phyloP scores from a whole-genome alignment of 1,284 basidiomycete species.

The Cryptococcus amylolentus region DNA sequence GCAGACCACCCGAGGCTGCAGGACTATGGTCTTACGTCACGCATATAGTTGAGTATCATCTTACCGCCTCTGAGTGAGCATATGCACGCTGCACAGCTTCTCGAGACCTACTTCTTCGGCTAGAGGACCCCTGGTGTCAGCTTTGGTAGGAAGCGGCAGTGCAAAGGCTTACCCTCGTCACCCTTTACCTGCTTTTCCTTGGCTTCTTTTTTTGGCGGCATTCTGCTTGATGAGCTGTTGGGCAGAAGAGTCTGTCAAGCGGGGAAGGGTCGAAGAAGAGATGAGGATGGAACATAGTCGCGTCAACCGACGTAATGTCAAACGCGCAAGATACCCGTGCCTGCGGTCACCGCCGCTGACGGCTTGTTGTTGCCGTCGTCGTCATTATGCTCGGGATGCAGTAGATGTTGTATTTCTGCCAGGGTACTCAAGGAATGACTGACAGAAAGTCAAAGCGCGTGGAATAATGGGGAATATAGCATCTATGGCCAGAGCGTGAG shows the following conservation, averaged over 20 bases:
- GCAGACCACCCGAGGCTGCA: no score
- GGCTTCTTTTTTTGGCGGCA: constrained; percentile 56
- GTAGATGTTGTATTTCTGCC: neutral
- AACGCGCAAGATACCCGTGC: no score
- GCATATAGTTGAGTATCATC: constrained; percentile 47
- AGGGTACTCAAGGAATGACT: neutral
- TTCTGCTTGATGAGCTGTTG: constrained; percentile 4
- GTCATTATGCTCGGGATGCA: neutral
- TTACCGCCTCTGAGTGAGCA: constrained; percentile 12
- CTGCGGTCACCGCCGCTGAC: no score
- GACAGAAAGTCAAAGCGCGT: no score
- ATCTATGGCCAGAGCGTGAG: constrained; percentile 50
- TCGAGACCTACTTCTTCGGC: constrained; percentile 38
- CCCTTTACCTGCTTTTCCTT: constrained; percentile 57
- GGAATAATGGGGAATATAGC: constrained; percentile 30
- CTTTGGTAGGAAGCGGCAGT: neutral
- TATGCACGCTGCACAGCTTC: neutral
- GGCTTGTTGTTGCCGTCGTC: no score
- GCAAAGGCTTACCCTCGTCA: constrained; percentile 39
- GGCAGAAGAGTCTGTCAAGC: no score
- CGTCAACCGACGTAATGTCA: no score
- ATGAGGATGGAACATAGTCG: no score
- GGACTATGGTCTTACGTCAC: constrained; percentile 23
- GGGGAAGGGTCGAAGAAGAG: no score
- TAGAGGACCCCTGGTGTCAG: constrained; percentile 7